Percentiles rank a stretch among this genome's conserved stretches.
Conservation (phyloP, 306 rosid genomes). For the Glycine tomentella region DNA sequence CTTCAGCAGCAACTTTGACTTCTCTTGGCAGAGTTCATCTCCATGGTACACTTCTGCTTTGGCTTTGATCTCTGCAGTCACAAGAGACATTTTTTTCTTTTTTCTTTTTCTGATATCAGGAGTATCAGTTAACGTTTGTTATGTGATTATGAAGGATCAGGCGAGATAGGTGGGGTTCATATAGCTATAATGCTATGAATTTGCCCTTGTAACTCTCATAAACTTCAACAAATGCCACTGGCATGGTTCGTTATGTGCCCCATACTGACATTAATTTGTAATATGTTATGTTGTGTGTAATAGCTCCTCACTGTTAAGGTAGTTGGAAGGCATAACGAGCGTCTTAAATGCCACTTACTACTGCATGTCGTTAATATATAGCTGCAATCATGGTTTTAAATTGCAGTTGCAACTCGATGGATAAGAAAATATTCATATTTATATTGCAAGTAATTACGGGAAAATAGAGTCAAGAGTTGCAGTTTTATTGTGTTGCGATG, state of each 20-base stretch:
- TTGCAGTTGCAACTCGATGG: too few species aligned
- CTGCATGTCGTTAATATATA: background rate
- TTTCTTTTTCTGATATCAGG: background rate
- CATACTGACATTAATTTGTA: background rate
- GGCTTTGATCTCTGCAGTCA: constrained; percentile 64
- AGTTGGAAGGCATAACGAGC: background rate
- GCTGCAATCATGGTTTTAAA: too few species aligned
- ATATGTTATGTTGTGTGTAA: background rate
- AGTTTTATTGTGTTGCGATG: too few species aligned
- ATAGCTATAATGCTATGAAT: constrained; percentile 42
- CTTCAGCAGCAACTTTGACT: constrained; percentile 60
- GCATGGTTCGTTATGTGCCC: background rate
- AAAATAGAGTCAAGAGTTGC: too few species aligned
- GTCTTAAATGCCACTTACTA: background rate
- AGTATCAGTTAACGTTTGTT: background rate
- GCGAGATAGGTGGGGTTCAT: constrained; percentile 41
- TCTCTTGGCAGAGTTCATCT: constrained; percentile 71
- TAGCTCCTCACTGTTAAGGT: background rate
- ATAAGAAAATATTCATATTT: too few species aligned
- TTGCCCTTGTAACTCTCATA: constrained; percentile 49
- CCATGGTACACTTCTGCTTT: constrained; percentile 83
- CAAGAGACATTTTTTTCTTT: constrained; percentile 57
- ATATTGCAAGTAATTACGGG: too few species aligned
- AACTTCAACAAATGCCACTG: constrained; percentile 50
- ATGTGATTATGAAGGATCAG: constrained; percentile 7